A percentile compares a stretch with the other conserved stretches of the same genome.
phyloP scores from a whole-genome alignment of 164 flowering plant species.

The Annona squamosa region DNA sequence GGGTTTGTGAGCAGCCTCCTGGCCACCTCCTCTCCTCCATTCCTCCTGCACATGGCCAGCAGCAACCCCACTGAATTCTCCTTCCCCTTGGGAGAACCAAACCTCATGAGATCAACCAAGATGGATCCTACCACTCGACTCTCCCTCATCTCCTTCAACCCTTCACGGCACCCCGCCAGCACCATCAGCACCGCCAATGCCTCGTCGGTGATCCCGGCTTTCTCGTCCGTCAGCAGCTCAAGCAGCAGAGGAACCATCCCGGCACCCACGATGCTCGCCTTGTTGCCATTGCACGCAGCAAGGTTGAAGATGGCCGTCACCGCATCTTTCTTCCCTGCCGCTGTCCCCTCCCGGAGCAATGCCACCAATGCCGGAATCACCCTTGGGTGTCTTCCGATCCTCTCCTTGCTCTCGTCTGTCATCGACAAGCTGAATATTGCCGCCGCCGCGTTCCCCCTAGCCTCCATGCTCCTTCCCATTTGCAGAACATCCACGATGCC shows the following conservation, averaged over 20 bases:
- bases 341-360: conserved; percentile 63
- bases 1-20: conserved; percentile 47
- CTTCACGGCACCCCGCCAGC: conserved; percentile 41
- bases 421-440: conserved; percentile 86
- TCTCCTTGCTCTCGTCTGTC: conserved; percentile 78
- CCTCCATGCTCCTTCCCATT: conserved; percentile 71
- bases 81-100: conserved; percentile 66
- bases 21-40: conserved; percentile 55
- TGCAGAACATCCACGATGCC: conserved; percentile 75
- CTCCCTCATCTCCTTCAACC: conserved; percentile 43
- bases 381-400: conserved; percentile 70
- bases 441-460: conserved; percentile 90
- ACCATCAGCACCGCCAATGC: conserved; percentile 48
- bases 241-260: conserved; percentile 67
- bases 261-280: conserved; percentile 77
- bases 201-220: conserved; percentile 69
- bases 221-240: conserved; percentile 46
- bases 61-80: conserved; percentile 54
- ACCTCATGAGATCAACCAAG: conserved; percentile 50
- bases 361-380: conserved; percentile 79
- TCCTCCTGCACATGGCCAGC: conserved; percentile 59
- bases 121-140: conserved; percentile 35
- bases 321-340: conserved; percentile 88
- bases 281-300: conserved; percentile 80
- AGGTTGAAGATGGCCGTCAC: conserved; percentile 89